A percentile compares a stretch with the other conserved stretches of the same genome.
These are phyloP conservation scores for Rutstroemia sydowiana DNA, from an alignment of 2,329 filamentous ascomycete genomes.

Conservation along the genomic window DNA sequence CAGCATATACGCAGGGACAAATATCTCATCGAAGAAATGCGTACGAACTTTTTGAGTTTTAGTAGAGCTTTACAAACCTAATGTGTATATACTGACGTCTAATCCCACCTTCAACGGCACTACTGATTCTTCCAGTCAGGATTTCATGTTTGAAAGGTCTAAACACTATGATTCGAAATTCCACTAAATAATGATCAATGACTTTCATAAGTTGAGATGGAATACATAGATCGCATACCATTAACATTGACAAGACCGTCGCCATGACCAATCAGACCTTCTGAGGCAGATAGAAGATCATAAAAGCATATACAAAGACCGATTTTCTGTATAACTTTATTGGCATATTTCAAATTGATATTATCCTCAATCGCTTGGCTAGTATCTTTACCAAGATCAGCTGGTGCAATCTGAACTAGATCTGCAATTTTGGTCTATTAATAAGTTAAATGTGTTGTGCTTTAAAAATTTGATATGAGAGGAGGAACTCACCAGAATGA, in stretches of 20 bases:
- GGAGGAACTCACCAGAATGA: constrained; percentile 38
- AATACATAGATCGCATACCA: constrained; percentile 43
- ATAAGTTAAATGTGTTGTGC: no score
- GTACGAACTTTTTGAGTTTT: constrained; percentile 52
- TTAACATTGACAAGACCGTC: constrained; percentile 92
- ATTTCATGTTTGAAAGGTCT: constrained; percentile 94
- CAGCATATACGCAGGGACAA: constrained; percentile 66
- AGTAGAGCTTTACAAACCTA: background rate
- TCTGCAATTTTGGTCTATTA: constrained; percentile 86
- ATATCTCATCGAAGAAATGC: constrained; percentile 92
- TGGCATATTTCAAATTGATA: constrained; percentile 94
- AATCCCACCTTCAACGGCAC: constrained; percentile 64
- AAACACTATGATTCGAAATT: constrained; percentile 90
- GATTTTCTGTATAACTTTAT: constrained; percentile 90
- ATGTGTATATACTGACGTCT: constrained; percentile 42
- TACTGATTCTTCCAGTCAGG: constrained; percentile 75
- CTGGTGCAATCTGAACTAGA: constrained; percentile 83
- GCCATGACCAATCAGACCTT: constrained; percentile 89
- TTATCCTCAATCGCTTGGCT: constrained; percentile 87
- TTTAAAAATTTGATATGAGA: no score
- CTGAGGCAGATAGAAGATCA: constrained; percentile 81
- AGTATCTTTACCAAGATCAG: constrained; percentile 80
- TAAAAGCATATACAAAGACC: constrained; percentile 92
- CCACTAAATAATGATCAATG: constrained; percentile 48
- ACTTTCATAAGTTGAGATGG: background rate